Evolutionary conservation across 495 filamentous ascomycete species (phyloP).

Genomic region (Tuber borchii): DNA sequence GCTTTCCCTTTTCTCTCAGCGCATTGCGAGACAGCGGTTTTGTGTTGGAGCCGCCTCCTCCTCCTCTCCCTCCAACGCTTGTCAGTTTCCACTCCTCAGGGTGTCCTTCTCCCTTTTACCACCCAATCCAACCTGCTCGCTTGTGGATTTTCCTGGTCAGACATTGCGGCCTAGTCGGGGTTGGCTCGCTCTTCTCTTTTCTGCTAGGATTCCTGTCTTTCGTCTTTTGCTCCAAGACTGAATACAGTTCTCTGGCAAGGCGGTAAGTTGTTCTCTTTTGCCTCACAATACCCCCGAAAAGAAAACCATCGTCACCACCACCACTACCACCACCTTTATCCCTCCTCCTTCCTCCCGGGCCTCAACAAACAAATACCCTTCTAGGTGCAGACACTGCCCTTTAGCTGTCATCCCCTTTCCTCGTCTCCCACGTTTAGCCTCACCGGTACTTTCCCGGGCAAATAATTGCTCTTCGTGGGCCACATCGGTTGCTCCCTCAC

Average conservation of each 20-base stretch:
- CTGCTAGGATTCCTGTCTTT: slow-evolving; percentile 10
- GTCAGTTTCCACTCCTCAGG: slow-evolving; percentile 22
- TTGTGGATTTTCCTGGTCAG: slow-evolving; percentile 26
- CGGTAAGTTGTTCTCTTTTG: background rate
- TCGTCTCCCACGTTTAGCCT: slow-evolving; percentile 20
- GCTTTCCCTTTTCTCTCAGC: slow-evolving; percentile 12
- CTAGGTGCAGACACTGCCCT: slow-evolving; percentile 4
- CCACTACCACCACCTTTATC: slow-evolving; percentile 6
- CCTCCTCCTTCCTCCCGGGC: slow-evolving; percentile 18
- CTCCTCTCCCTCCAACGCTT: slow-evolving; percentile 9
- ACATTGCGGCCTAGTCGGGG: slow-evolving; percentile 20
- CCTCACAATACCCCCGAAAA: slow-evolving; percentile 18
- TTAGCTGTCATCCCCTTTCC: slow-evolving; percentile 18
- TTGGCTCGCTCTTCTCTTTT: slow-evolving; percentile 28
- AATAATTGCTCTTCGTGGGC: slow-evolving; percentile 9
- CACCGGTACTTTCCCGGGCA: slow-evolving; percentile 20
- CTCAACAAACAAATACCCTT: slow-evolving; percentile 1
- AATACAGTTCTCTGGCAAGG: background rate
- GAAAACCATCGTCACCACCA: slow-evolving; percentile 18
- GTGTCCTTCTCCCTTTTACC: slow-evolving; percentile 15
- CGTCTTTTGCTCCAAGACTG: background rate
- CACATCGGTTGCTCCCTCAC: slow-evolving; percentile 20
- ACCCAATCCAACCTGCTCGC: slow-evolving; percentile 14
- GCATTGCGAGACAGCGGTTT: slow-evolving; percentile 28
- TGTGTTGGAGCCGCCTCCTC: slow-evolving; percentile 23